A percentile compares a stretch with the other conserved stretches of the same genome.
phyloP scores from a whole-genome alignment of 306 rosid species.

The Prunus mume region DNA sequence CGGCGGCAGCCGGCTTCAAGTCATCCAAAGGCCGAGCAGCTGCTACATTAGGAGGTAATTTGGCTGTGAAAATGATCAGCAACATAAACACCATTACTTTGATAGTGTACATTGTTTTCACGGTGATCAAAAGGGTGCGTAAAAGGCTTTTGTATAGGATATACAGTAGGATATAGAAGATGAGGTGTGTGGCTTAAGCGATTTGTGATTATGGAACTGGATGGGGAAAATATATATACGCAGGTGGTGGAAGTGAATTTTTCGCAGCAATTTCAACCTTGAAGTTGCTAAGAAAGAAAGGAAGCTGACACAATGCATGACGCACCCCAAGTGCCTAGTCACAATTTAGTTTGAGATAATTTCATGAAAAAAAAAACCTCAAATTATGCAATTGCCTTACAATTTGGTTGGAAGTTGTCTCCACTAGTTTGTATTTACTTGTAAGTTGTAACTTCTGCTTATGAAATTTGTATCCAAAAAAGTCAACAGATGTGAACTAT shows the following conservation, averaged over 20 bases:
- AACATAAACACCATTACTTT: neutral
- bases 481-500: neutral
- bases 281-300: neutral
- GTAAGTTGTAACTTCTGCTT: neutral
- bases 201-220: too few relatives aligned
- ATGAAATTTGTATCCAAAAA: neutral
- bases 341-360: neutral
- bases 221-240: too few relatives aligned
- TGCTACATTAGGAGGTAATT: neutral
- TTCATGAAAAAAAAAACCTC: neutral
- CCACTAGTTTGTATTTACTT: neutral
- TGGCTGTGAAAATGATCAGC: neutral
- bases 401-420: neutral
- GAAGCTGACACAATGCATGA: neutral
- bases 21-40: neutral
- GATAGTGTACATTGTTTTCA: neutral
- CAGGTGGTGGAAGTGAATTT: too few relatives aligned
- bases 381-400: neutral
- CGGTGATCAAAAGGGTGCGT: too few relatives aligned
- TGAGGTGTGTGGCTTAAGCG: too few relatives aligned
- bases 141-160: too few relatives aligned
- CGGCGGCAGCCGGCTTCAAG: rapidly evolving
- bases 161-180: too few relatives aligned
- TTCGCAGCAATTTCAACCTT: too few relatives aligned
- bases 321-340: neutral